These are phyloP conservation scores for Kondoa malvinella DNA, from an alignment of 768 basidiomycete species.

Conservation along the genomic window DNA sequence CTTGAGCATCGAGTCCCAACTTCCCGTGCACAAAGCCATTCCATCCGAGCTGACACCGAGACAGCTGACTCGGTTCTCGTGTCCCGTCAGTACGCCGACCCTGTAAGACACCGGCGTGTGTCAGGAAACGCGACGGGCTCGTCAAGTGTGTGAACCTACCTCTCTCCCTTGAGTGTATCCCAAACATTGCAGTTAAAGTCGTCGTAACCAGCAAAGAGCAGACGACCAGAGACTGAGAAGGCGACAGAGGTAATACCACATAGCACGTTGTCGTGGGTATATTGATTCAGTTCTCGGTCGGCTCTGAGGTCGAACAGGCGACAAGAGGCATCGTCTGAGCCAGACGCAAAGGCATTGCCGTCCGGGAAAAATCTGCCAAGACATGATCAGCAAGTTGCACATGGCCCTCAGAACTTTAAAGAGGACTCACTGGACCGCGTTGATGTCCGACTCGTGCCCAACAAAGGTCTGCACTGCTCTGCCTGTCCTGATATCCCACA, in stretches of 20 bases:
- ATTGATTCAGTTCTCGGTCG: conserved; percentile 88
- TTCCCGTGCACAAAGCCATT: conserved; percentile 95
- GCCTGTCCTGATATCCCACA: conserved; percentile 97
- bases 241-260: conserved; percentile 98
- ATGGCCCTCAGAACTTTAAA: conserved; percentile 7
- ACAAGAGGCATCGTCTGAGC: conserved; percentile 97
- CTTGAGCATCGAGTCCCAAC: conserved; percentile 67
- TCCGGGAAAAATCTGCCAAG: conserved; percentile 84
- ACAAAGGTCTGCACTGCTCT: conserved; percentile 97
- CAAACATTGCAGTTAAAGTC: conserved; percentile 99
- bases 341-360: conserved; percentile 95
- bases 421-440: conserved; percentile 80
- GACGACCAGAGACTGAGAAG: conserved; percentile 92
- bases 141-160: too few relatives aligned
- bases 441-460: conserved; percentile 97
- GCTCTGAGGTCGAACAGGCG: conserved; percentile 94
- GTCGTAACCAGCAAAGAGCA: conserved; percentile 96
- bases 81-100: conserved; percentile 89
- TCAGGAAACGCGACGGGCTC: too few relatives aligned
- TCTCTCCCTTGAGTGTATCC: conserved; percentile 94
- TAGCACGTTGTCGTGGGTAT: conserved; percentile 95
- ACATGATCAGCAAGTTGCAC: neutral
- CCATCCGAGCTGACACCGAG: conserved; percentile 89
- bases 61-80: conserved; percentile 95
- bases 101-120: conserved; percentile 33